Evolutionary conservation across 768 basidiomycete species (phyloP), one percentile per base, ranked within the genome.

Genomic region (Tylopilus felleus): DNA sequence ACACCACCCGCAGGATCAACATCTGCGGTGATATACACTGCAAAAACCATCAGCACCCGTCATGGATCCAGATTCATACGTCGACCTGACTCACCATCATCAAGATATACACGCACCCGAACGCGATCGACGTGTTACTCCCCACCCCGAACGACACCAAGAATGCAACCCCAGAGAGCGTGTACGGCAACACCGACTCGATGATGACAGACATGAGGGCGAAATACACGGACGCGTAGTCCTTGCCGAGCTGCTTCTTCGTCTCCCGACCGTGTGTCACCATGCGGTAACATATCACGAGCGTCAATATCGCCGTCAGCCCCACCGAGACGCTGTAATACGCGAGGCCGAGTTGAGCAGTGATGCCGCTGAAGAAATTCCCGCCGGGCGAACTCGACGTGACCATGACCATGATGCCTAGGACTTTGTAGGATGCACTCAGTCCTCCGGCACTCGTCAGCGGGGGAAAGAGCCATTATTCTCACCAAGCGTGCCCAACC

Each of bases 141-240:
- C 51, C 51, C 12, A 48, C 28, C 21, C 64, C 61, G n/a, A 66
- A 62, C 36, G 64, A 53, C 6, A 57, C 53, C 42, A 64, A 13
- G 44, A 69, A 68, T 4, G 62, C 65, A 5, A 65, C 52, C 29
- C 67, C 66, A 0, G 59, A 56, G 6, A 69, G 31, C 35, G 67
- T 58, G 40, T 62, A 69, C 16, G 66, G 67, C 23, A 69, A 25
- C 49, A 66, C 55, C 0, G 62, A 69, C 53, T 68, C 67, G 33
- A 68, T 43, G 17, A 65, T 31, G 16, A 67, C 21, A 2, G 60
- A 23, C 27, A 60, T 2, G 35, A 60, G 27, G 0, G 54, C 33
- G 19, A 67, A 62, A 51, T 68, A 68, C 28, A 58, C 57, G 1
- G 16, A 21, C n/a, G 65, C 60, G 6, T 58, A 57, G 12, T 64